Evolutionary conservation across 148 eudicot genomes (phyloP), one percentile per base, ranked within the genome.

Genomic region (Vaccinium macrocarpon): DNA sequence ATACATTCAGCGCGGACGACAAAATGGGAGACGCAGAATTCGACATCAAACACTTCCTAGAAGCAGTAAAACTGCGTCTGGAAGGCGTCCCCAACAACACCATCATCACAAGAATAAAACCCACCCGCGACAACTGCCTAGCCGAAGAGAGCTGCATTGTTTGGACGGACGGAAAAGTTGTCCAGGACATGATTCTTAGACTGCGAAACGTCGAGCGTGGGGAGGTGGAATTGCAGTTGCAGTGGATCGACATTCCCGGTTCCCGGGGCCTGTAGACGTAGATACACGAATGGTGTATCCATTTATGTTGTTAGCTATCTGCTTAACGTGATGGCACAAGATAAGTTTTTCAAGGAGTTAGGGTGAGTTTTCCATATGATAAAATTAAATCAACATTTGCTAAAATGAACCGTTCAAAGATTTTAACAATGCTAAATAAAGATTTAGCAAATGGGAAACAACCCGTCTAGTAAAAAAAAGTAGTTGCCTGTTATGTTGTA

Each of bases 221-320:
- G 25, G 86, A 84, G 78, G 61, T 84, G n/a, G 86, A 84, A 49
- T 29, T 84, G 66, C 78, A 84, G 21, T 68, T 84, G 78, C 55
- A 84, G 21, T 84, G 86, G 86, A 70, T 84, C 7, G 79, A 84
- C 25, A 53, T 84, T 68, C 78, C 82, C 10, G 59, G 81, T 12
- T 52, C 78, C 27, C 42, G 70, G 16, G 82, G 70, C 1, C 25
- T 25, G 25, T 66, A 12, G 23, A 10, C 15, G 72, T 12, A 4
- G 8, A 13, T 13, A 68, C 8, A 68, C 42, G 1, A 68, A 27
- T 66, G 4, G 73, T 68, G 35, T 25, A 12, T 68, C 71, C 25
- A 66, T 23, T 3, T 0, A 2, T 19, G 64, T 21, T 19, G 9
- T 55, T 55, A 18, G 52, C 52, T 13, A 2, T 12, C 57, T 53